These are phyloP conservation scores for Chondrostereum purpureum DNA, from an alignment of 1,284 basidiomycete species.

Conservation along the genomic window DNA sequence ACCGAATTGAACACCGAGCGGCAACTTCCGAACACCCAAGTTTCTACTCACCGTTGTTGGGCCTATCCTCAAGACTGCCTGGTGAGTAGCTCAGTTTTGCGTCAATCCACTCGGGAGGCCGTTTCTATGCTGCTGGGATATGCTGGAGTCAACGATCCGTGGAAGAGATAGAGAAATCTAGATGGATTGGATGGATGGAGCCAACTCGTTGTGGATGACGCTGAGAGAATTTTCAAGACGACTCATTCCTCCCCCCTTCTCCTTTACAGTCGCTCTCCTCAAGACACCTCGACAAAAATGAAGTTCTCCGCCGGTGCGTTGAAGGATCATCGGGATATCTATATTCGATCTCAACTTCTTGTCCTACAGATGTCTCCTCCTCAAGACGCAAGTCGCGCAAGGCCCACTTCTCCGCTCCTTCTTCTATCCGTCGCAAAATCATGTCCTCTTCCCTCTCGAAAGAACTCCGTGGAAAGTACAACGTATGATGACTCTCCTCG, in stretches of 20 bases:
- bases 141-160: too few relatives aligned
- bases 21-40: background rate
- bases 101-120: background rate
- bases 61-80: background rate
- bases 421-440: conserved; percentile 91
- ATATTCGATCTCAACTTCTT: conserved; percentile 10
- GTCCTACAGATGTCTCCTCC: conserved; percentile 75
- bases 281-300: background rate
- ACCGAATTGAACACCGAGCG: background rate
- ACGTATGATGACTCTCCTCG: conserved; percentile 54
- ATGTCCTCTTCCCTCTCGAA: conserved; percentile 96
- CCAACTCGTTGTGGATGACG: conserved; percentile 1
- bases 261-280: background rate
- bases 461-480: conserved; percentile 91
- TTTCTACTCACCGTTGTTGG: background rate
- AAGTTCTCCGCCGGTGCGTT: background rate
- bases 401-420: conserved; percentile 92
- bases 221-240: background rate
- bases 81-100: background rate
- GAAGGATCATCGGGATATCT: background rate
- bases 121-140: too few relatives aligned
- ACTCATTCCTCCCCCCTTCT: background rate
- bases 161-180: background rate
- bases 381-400: conserved; percentile 96
- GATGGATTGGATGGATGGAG: background rate